These are phyloP conservation scores for Aegilops speltoides DNA, from an alignment of 176 grass and related monocot genomes.

Conservation along the genomic window DNA sequence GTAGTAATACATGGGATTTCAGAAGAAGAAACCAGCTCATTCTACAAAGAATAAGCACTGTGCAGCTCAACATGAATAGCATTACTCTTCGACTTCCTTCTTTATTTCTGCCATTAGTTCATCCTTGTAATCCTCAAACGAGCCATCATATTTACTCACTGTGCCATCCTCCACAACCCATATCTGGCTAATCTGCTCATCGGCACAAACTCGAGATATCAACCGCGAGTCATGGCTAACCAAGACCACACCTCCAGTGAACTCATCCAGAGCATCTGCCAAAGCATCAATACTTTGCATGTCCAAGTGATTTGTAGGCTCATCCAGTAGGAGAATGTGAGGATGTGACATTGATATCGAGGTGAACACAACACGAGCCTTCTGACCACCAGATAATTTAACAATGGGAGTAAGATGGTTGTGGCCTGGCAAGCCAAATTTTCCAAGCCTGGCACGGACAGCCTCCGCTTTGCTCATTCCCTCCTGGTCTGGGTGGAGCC, in stretches of 20 bases:
- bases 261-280: slow-evolving; percentile 55
- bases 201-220: slow-evolving; percentile 61
- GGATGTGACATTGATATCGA: slow-evolving; percentile 27
- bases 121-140: slow-evolving; percentile 66
- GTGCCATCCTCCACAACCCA: slow-evolving; percentile 71
- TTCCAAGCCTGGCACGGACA: slow-evolving; percentile 59
- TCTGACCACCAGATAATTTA: slow-evolving; percentile 70
- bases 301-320: slow-evolving; percentile 71
- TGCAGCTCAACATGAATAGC: neutral
- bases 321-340: slow-evolving; percentile 61
- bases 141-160: slow-evolving; percentile 43
- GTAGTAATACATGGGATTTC: slow-evolving; percentile 35
- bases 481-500: slow-evolving; percentile 69
- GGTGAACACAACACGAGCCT: slow-evolving; percentile 55
- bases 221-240: slow-evolving; percentile 65
- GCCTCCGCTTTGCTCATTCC: slow-evolving; percentile 66
- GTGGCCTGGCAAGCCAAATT: slow-evolving; percentile 18
- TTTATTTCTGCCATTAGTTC: slow-evolving; percentile 64
- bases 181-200: slow-evolving; percentile 61
- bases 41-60: slow-evolving; percentile 19
- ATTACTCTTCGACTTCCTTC: slow-evolving; percentile 46
- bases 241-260: slow-evolving; percentile 65
- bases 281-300: slow-evolving; percentile 76
- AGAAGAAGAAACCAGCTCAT: slow-evolving; percentile 32
- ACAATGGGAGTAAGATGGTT: slow-evolving; percentile 67